Evolutionary conservation across 2,329 filamentous ascomycete species (phyloP).

Genomic region (Drechmeria coniospora): DNA sequence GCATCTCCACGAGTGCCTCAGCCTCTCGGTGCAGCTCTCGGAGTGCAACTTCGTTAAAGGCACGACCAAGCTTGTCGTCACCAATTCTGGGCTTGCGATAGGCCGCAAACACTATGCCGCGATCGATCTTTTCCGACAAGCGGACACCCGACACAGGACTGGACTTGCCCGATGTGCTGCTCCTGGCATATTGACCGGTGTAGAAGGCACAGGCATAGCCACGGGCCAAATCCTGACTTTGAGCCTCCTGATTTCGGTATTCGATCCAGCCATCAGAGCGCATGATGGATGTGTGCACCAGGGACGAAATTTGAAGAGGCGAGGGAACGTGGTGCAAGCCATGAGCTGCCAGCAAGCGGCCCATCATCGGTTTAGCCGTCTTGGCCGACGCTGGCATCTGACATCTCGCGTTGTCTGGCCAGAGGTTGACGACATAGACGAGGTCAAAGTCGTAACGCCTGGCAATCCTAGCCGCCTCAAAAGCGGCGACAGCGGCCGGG

Average conservation of each 20-base stretch:
- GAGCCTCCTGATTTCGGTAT: slow-evolving; percentile 28
- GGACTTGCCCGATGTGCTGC: slow-evolving; percentile 10
- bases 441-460: slow-evolving; percentile 41
- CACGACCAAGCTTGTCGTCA: slow-evolving; percentile 18
- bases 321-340: slow-evolving; percentile 33
- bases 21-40: slow-evolving; percentile 31
- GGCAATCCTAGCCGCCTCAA: slow-evolving; percentile 39
- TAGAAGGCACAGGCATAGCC: slow-evolving; percentile 40
- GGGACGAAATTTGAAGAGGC: slow-evolving; percentile 35
- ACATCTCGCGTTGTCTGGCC: slow-evolving; percentile 23
- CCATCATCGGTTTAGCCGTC: slow-evolving; percentile 20
- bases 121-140: slow-evolving; percentile 20
- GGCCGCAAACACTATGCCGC: slow-evolving; percentile 40
- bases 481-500: slow-evolving; percentile 32
- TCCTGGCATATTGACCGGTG: slow-evolving; percentile 21
- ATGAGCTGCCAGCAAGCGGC: slow-evolving; percentile 38
- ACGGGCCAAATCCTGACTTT: slow-evolving; percentile 28
- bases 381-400: slow-evolving; percentile 3
- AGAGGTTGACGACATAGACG: slow-evolving; percentile 43
- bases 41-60: slow-evolving; percentile 24
- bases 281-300: slow-evolving; percentile 34
- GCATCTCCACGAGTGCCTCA: slow-evolving; percentile 35
- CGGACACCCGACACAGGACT: slow-evolving; percentile 11
- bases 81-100: slow-evolving; percentile 32
- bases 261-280: slow-evolving; percentile 36